phyloP scores from a whole-genome alignment of 257 asterid genomes.

The Fraxinus cuspidata region DNA sequence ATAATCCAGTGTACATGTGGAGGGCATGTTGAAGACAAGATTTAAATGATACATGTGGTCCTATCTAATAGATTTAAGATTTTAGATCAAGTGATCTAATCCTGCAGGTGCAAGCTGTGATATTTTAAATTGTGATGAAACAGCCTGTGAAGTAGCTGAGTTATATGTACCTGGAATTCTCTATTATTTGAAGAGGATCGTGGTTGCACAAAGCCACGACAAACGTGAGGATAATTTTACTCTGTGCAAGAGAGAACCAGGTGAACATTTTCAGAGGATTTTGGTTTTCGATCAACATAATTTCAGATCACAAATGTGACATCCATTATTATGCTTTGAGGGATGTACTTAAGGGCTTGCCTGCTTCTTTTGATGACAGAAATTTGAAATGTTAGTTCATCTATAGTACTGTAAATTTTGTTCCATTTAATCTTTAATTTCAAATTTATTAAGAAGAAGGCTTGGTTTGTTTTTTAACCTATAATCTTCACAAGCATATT shows the following conservation, averaged over 20 bases:
- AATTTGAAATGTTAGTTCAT: slow-evolving; percentile 11
- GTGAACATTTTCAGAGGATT: slow-evolving; percentile 80
- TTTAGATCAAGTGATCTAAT: not conserved
- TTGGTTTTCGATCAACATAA: slow-evolving; percentile 69
- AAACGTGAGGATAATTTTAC: slow-evolving; percentile 51
- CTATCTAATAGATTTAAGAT: no score
- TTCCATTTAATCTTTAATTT: not conserved
- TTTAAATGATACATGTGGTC: no score
- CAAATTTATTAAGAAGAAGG: no score
- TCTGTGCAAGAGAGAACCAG: slow-evolving; percentile 68
- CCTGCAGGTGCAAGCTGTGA: slow-evolving; percentile 32
- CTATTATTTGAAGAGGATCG: slow-evolving; percentile 65
- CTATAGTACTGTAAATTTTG: not conserved
- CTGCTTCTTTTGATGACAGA: slow-evolving; percentile 41
- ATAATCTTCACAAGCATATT: not conserved
- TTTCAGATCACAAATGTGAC: slow-evolving; percentile 87
- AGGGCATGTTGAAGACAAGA: not conserved
- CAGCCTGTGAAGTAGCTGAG: slow-evolving; percentile 26
- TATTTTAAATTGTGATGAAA: slow-evolving; percentile 25
- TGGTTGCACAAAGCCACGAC: slow-evolving; percentile 31
- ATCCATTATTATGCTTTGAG: slow-evolving; percentile 79
- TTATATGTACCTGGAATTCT: slow-evolving; percentile 75
- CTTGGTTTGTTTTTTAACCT: not conserved
- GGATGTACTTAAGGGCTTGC: slow-evolving; percentile 89
- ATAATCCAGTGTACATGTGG: no score